Evolutionary conservation across 2,329 filamentous ascomycete genomes (phyloP).

Genomic region (Neoascochyta sp.): DNA sequence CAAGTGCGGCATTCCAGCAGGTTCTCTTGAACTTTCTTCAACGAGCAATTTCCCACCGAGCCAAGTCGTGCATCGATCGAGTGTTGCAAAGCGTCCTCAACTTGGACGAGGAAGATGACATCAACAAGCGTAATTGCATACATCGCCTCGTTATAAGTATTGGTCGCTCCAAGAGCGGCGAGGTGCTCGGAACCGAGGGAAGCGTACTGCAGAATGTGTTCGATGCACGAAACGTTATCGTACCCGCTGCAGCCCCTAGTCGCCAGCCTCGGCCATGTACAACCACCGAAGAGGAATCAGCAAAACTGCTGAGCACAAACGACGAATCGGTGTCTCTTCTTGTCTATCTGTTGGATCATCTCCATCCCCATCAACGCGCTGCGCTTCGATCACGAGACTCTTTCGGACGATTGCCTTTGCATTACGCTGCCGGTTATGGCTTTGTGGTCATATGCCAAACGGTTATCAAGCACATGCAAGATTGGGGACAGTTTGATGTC

Average conservation of each 20-base stretch:
- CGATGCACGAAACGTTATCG: conserved; percentile 69
- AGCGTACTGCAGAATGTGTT: conserved; percentile 48
- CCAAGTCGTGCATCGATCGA: conserved; percentile 65
- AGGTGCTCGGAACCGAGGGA: conserved; percentile 47
- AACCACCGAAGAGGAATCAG: conserved; percentile 61
- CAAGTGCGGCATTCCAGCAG: conserved; percentile 55
- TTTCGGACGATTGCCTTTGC: conserved; percentile 79
- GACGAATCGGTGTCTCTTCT: conserved; percentile 73
- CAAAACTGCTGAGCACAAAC: conserved; percentile 59
- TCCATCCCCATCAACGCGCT: conserved; percentile 63
- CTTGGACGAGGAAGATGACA: conserved; percentile 83
- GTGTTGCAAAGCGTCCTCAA: conserved; percentile 66
- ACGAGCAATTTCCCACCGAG: conserved; percentile 67
- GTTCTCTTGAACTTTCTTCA: conserved; percentile 79
- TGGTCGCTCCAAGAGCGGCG: conserved; percentile 65
- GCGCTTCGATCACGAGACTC: conserved; percentile 69
- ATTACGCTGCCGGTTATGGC: conserved; percentile 93
- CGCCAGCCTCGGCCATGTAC: conserved; percentile 60
- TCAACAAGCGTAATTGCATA: conserved; percentile 90
- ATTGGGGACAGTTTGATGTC: conserved; percentile 83
- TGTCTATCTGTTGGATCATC: conserved; percentile 60
- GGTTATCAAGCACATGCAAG: conserved; percentile 82
- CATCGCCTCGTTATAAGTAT: conserved; percentile 91
- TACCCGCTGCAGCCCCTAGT: conserved; percentile 68
- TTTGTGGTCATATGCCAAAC: conserved; percentile 87